Conservation (phyloP, 2,329 filamentous ascomycete species). For the Alternaria angustiovoidea region DNA sequence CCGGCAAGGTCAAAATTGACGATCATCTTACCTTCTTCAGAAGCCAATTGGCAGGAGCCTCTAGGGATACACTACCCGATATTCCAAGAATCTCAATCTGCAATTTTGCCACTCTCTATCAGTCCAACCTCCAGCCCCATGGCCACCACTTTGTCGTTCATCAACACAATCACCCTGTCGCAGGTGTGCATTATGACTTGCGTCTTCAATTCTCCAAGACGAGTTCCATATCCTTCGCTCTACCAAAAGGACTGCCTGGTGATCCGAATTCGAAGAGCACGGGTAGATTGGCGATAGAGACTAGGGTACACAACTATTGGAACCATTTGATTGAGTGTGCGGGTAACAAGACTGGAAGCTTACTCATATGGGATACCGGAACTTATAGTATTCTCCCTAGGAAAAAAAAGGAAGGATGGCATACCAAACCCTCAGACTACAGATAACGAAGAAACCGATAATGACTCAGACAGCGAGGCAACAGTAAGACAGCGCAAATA, state of each 20-base stretch:
- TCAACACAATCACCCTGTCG: conserved; percentile 76
- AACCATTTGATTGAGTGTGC: conserved; percentile 57
- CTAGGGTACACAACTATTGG: conserved; percentile 56
- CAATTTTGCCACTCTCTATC: conserved; percentile 58
- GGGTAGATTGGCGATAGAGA: conserved; percentile 56
- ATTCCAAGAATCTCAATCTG: conserved; percentile 52
- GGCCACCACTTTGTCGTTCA: conserved; percentile 71
- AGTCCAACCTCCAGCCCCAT: conserved; percentile 54
- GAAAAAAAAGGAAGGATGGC: conserved; percentile 15
- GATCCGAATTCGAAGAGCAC: conserved; percentile 52
- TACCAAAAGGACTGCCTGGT: conserved; percentile 56
- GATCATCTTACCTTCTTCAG: conserved; percentile 61
- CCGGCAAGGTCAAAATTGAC: conserved; percentile 57
- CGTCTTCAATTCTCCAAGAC: conserved; percentile 73
- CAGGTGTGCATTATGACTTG: conserved; percentile 74
- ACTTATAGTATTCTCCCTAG: conserved; percentile 52
- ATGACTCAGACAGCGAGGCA: background rate
- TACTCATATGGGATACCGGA: conserved; percentile 58
- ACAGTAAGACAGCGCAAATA: background rate
- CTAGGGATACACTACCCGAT: background rate
- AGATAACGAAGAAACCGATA: background rate
- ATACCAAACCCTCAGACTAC: conserved; percentile 14
- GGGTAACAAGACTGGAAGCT: conserved; percentile 52
- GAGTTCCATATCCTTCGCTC: conserved; percentile 68
- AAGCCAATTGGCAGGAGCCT: conserved; percentile 48